These are phyloP conservation scores for Zizania palustris DNA, from an alignment of 202 grass and related monocot genomes.

Conservation along the genomic window DNA sequence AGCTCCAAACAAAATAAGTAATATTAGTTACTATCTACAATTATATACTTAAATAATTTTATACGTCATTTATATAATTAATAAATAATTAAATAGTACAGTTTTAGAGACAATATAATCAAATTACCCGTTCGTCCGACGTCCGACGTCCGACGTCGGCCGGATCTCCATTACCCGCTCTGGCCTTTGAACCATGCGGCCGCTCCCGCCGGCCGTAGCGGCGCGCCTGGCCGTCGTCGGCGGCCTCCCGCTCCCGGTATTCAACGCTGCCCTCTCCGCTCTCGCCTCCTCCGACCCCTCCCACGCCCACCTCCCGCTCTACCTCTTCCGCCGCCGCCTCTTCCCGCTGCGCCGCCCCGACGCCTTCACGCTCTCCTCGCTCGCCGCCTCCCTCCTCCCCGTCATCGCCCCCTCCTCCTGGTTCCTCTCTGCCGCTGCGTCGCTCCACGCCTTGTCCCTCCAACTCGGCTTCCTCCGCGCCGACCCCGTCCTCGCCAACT, in stretches of 20 bases:
- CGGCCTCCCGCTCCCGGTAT: conserved; percentile 43
- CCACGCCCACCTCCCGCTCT: conserved; percentile 43
- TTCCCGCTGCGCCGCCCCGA: conserved; percentile 51
- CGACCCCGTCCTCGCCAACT: conserved; percentile 62
- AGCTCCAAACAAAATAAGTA: too few relatives aligned
- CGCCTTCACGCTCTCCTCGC: conserved; percentile 70
- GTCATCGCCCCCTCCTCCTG: not conserved
- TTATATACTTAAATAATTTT: too few relatives aligned
- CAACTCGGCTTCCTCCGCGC: conserved; percentile 48
- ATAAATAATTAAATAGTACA: too few relatives aligned
- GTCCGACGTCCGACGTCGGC: too few relatives aligned
- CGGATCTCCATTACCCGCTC: not conserved
- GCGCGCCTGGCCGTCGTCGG: conserved; percentile 43
- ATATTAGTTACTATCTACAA: too few relatives aligned
- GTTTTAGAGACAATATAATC: too few relatives aligned
- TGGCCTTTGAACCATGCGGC: conserved; percentile 23
- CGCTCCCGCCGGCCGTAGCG: conserved; percentile 21
- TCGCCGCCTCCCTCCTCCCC: conserved; percentile 43
- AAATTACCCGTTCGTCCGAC: too few relatives aligned
- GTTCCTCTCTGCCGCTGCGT: not conserved
- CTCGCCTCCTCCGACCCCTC: conserved; percentile 45
- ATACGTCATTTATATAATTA: too few relatives aligned
- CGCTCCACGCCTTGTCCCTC: conserved; percentile 51
- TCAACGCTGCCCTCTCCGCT: conserved; percentile 52
- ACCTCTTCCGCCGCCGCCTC: conserved; percentile 53